Evolutionary conservation across 1,284 basidiomycete genomes (phyloP).

Genomic region (Entoloma clypeatum): DNA sequence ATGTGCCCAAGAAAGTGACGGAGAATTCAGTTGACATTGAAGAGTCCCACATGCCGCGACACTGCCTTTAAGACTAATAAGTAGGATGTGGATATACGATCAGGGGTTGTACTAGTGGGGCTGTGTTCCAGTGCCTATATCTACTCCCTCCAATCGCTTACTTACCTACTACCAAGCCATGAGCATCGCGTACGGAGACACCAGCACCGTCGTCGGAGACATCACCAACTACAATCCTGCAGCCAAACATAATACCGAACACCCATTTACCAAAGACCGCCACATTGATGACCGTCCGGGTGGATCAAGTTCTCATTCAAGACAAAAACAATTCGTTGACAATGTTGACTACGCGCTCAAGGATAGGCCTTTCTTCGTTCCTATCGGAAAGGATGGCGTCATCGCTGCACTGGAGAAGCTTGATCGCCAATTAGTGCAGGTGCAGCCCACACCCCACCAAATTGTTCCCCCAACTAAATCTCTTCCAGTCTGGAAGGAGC

Average conservation of each 20-base stretch:
- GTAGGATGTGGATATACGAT: background rate
- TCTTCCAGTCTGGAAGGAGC: constrained; percentile 45
- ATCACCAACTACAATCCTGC: constrained; percentile 17
- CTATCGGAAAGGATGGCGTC: constrained; percentile 60
- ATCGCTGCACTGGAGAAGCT: constrained; percentile 63
- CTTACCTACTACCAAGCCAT: constrained; percentile 8
- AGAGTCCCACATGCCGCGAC: too few relatives aligned
- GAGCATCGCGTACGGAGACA: constrained; percentile 24
- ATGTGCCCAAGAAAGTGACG: constrained; percentile 70
- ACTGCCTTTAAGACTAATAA: background rate
- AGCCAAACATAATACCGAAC: constrained; percentile 9
- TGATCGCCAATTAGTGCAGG: constrained; percentile 52
- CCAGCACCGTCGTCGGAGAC: constrained; percentile 32
- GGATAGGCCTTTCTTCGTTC: constrained; percentile 64
- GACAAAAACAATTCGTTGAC: constrained; percentile 31
- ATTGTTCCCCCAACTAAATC: constrained; percentile 2
- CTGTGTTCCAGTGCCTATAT: background rate
- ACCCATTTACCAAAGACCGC: constrained; percentile 5
- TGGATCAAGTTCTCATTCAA: too few relatives aligned
- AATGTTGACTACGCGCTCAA: constrained; percentile 36
- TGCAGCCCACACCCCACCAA: constrained; percentile 23
- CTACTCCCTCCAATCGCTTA: background rate
- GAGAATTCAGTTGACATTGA: too few relatives aligned
- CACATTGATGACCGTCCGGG: constrained; percentile 5
- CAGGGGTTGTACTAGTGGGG: background rate